Base-by-base conservation (phyloP, 1,284 basidiomycete genomes). In the Thelephora terrestris region DNA sequence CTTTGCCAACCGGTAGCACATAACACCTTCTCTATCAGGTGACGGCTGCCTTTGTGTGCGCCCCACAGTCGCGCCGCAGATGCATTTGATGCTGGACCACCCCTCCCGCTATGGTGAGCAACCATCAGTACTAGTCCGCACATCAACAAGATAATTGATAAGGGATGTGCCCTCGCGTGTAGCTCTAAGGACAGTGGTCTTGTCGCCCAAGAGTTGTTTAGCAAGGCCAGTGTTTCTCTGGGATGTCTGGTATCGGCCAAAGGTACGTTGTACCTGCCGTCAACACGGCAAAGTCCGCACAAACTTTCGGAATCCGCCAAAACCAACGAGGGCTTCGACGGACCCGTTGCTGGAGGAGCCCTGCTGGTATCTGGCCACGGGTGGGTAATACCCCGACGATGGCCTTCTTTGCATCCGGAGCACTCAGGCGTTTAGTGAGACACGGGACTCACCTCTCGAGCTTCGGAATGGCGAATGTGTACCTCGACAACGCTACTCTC, bases 181-280 rank as follows among this genome's bases (percentile, higher is more conserved):
- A 94, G 91, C 86, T 79, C 85, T 75, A 79, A 73, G 68, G 71
- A 77, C 74, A 71, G 76, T 57, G 60, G 69, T 71, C 85, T 89
- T 68, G 58, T 62, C 69, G 66, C 71, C 74, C 68, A 79, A 77
- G 82, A 81, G 88, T 88, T 92, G 86, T 90, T 85, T 77, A 70
- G 67, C 68, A 69, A 79, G 78, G 57, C 61, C 64, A 65, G 52
- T 55, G 50, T 87, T 66, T 46, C 67, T 93, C 59, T 92, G 62
- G 90, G 90, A 85, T 85, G 75, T 56, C 68, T 85, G 81, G 89
- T 91, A 93, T 92, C 90, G 81, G 84, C 85, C 85, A 73, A 73
- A 76, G 66, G 71, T 63, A 62, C 49, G 45, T 43, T 37, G 51
- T 54, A 63, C 65, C 61, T 66, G 66, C 62, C 60, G 25, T 54